phyloP scores from a whole-genome alignment of 2,329 filamentous ascomycete species.

The Aureobasidium leucospermi region DNA sequence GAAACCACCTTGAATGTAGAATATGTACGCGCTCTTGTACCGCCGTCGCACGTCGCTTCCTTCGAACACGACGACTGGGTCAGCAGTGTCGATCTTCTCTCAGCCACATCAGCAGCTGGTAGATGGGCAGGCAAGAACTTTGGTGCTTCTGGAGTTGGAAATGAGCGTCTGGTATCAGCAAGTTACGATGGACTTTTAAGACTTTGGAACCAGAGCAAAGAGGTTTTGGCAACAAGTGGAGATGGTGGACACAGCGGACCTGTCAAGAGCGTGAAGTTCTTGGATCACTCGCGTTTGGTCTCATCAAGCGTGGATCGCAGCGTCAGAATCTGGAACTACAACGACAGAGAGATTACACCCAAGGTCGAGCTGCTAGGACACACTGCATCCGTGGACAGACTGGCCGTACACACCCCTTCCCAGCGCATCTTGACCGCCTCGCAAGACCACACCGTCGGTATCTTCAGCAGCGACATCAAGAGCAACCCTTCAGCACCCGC shows the following conservation, averaged over 20 bases:
- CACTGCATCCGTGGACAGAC: slow-evolving; percentile 62
- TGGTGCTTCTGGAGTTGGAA: slow-evolving; percentile 38
- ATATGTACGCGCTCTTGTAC: slow-evolving; percentile 86
- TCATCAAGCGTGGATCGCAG: slow-evolving; percentile 80
- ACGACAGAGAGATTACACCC: slow-evolving; percentile 62
- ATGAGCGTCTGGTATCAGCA: slow-evolving; percentile 76
- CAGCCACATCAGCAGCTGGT: slow-evolving; percentile 55
- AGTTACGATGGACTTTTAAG: slow-evolving; percentile 86
- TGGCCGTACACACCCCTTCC: slow-evolving; percentile 66
- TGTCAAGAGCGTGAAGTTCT: slow-evolving; percentile 75
- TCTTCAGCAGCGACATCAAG: slow-evolving; percentile 78
- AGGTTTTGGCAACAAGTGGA: slow-evolving; percentile 70
- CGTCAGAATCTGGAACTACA: slow-evolving; percentile 84
- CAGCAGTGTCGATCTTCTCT: slow-evolving; percentile 75
- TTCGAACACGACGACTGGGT: slow-evolving; percentile 99
- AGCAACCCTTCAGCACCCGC: slow-evolving; percentile 67
- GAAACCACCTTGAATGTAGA: slow-evolving; percentile 84
- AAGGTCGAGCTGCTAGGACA: slow-evolving; percentile 80
- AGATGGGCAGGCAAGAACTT: slow-evolving; percentile 47
- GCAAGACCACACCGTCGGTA: slow-evolving; percentile 71
- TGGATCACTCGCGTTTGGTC: slow-evolving; percentile 69
- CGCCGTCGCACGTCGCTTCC: slow-evolving; percentile 79
- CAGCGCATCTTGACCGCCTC: slow-evolving; percentile 80
- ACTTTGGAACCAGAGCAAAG: slow-evolving; percentile 84
- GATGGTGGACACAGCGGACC: slow-evolving; percentile 69